These are phyloP conservation scores for Scutellaria galericulata DNA, from an alignment of 257 asterid species.

Conservation along the genomic window DNA sequence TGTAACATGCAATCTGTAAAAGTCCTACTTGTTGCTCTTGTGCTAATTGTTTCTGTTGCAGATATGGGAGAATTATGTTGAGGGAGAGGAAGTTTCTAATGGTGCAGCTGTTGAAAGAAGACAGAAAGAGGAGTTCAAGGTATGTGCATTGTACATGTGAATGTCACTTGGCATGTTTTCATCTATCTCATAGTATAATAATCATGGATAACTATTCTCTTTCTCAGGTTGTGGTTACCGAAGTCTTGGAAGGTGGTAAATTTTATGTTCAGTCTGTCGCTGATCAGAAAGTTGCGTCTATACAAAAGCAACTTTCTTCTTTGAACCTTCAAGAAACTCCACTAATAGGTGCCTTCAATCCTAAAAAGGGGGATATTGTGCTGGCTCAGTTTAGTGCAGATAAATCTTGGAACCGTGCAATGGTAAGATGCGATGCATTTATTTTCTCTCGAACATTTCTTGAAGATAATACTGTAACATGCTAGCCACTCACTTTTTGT, in stretches of 20 bases:
- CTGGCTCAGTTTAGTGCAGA: conserved; percentile 89
- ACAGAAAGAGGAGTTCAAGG: conserved; percentile 85
- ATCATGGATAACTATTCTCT: conserved; percentile 11
- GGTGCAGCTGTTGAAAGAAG: conserved; percentile 63
- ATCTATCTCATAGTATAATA: not conserved
- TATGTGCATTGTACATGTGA: conserved; percentile 31
- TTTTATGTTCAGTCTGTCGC: conserved; percentile 81
- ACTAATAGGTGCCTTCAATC: conserved; percentile 79
- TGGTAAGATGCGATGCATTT: conserved; percentile 58
- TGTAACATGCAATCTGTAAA: not conserved
- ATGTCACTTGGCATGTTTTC: not conserved
- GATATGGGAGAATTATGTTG: conserved; percentile 80
- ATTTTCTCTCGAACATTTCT: not conserved
- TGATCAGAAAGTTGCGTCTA: conserved; percentile 82
- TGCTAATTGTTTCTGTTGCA: conserved; percentile 38
- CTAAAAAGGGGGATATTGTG: conserved; percentile 85
- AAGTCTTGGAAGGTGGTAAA: conserved; percentile 89
- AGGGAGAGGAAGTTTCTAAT: conserved; percentile 73
- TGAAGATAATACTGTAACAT: conserved; percentile 17
- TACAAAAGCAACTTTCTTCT: conserved; percentile 85
- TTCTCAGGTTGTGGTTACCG: conserved; percentile 79
- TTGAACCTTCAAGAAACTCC: conserved; percentile 86
- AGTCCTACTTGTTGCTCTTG: conserved; percentile 17
- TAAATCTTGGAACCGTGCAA: conserved; percentile 98
- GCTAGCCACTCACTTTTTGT: not conserved